These are phyloP conservation scores for Erodium trifolium DNA, from an alignment of 441 rosid genomes.

Conservation along the genomic window DNA sequence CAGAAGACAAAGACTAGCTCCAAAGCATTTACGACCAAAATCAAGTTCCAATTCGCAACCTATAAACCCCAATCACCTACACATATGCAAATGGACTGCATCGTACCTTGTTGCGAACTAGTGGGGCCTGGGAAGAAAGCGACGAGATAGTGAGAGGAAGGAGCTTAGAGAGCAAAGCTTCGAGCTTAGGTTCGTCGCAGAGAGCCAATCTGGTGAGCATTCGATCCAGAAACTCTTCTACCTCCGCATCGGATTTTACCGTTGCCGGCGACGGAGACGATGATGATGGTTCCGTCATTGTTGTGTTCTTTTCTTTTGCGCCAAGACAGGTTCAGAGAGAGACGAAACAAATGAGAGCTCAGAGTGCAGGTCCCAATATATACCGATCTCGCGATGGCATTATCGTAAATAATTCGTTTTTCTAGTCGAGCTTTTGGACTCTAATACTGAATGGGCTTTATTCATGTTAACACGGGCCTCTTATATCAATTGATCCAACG, in stretches of 20 bases:
- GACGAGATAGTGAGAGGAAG: slow-evolving; percentile 74
- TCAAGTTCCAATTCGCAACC: neutral
- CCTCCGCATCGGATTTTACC: slow-evolving; percentile 52
- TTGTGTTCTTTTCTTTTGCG: slow-evolving; percentile 1
- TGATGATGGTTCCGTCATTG: slow-evolving; percentile 46
- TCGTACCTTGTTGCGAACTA: slow-evolving; percentile 65
- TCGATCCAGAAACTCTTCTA: slow-evolving; percentile 85
- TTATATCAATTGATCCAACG: neutral
- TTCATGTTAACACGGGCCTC: neutral
- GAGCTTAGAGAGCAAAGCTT: slow-evolving; percentile 60
- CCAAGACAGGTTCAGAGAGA: neutral
- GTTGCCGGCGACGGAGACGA: slow-evolving; percentile 21
- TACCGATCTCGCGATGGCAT: neutral
- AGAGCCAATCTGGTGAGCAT: slow-evolving; percentile 86
- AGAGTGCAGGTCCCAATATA: neutral
- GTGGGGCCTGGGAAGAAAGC: slow-evolving; percentile 50
- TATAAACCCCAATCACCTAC: neutral
- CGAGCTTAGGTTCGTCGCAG: slow-evolving; percentile 79
- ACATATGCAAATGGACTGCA: slow-evolving; percentile 12
- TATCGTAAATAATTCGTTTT: no score
- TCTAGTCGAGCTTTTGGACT: neutral
- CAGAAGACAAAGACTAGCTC: neutral
- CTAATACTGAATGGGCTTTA: neutral
- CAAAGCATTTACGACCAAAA: neutral
- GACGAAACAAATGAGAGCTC: neutral